Evolutionary conservation across 352 stramenopile species (phyloP).

Genomic region (Peronospora farinosa): DNA sequence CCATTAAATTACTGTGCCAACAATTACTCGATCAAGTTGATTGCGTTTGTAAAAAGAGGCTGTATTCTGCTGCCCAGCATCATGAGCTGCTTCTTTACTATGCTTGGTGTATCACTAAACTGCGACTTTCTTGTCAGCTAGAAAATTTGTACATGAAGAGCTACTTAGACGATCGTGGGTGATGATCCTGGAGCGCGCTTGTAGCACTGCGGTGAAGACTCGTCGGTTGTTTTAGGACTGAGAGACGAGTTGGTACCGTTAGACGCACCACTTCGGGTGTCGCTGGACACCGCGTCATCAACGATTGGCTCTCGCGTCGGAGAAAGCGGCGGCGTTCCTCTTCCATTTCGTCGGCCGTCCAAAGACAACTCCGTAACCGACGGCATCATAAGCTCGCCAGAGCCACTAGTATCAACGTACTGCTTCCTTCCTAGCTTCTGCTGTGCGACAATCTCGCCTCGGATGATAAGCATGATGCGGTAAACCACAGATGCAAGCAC

Average conservation of each 20-base stretch:
- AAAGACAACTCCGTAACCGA: conserved; percentile 23
- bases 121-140: neutral
- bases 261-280: conserved; percentile 4
- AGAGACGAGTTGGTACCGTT: conserved; percentile 15
- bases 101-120: neutral
- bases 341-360: conserved; percentile 12
- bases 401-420: conserved; percentile 6
- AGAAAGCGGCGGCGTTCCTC: conserved; percentile 26
- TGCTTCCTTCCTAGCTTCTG: conserved; percentile 27
- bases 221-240: conserved; percentile 25
- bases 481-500: conserved; percentile 45
- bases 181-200: conserved; percentile 50
- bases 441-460: conserved; percentile 32
- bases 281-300: conserved; percentile 18
- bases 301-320: conserved; percentile 18
- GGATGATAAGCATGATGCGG: conserved; percentile 48
- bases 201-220: conserved; percentile 42
- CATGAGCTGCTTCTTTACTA: no score
- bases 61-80: no score
- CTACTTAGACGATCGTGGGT: conserved; percentile 26
- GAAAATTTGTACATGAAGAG: neutral
- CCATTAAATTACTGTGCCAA: no score
- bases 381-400: conserved; percentile 16
- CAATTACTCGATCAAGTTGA: no score
- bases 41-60: no score